phyloP scores from a whole-genome alignment of 2,329 filamentous ascomycete genomes.

The Alternaria hordeiaustralica region DNA sequence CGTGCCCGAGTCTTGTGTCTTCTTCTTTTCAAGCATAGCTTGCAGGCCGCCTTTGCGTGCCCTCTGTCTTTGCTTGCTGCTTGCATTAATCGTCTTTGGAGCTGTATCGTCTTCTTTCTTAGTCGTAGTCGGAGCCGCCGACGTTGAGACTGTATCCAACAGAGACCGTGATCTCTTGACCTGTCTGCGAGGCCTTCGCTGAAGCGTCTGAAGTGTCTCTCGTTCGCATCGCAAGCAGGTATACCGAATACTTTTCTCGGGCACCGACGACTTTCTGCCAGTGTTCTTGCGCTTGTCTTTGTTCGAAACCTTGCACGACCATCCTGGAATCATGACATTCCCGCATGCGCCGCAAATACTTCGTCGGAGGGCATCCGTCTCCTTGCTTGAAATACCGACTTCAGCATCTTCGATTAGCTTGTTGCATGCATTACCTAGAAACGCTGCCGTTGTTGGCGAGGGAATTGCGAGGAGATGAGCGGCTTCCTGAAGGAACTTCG shows the following conservation, averaged over 20 bases:
- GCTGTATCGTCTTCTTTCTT: slow-evolving; percentile 21
- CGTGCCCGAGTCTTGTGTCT: slow-evolving; percentile 42
- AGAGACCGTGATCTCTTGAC: slow-evolving; percentile 16
- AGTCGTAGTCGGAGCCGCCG: background rate
- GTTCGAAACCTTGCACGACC: slow-evolving; percentile 37
- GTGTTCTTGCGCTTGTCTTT: slow-evolving; percentile 6
- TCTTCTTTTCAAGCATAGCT: slow-evolving; percentile 59
- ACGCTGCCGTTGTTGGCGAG: slow-evolving; percentile 44
- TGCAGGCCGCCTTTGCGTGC: slow-evolving; percentile 62
- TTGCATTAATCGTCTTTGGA: slow-evolving; percentile 49
- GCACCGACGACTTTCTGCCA: slow-evolving; percentile 11
- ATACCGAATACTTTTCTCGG: slow-evolving; percentile 32
- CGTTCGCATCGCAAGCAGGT: slow-evolving; percentile 42
- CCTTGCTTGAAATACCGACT: slow-evolving; percentile 32
- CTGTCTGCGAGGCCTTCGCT: slow-evolving; percentile 25
- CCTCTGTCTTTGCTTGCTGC: slow-evolving; percentile 63
- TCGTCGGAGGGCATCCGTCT: slow-evolving; percentile 38
- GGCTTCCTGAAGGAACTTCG: slow-evolving; percentile 44
- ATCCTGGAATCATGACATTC: slow-evolving; percentile 45
- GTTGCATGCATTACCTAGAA: slow-evolving; percentile 38
- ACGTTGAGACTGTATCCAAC: slow-evolving; percentile 1
- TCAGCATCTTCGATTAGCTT: slow-evolving; percentile 38
- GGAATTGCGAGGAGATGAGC: slow-evolving; percentile 38
- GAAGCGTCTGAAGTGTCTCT: slow-evolving; percentile 35
- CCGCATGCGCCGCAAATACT: slow-evolving; percentile 49